These are phyloP conservation scores for Sporothrix humicola DNA, from an alignment of 2,329 filamentous ascomycete genomes.

Conservation along the genomic window DNA sequence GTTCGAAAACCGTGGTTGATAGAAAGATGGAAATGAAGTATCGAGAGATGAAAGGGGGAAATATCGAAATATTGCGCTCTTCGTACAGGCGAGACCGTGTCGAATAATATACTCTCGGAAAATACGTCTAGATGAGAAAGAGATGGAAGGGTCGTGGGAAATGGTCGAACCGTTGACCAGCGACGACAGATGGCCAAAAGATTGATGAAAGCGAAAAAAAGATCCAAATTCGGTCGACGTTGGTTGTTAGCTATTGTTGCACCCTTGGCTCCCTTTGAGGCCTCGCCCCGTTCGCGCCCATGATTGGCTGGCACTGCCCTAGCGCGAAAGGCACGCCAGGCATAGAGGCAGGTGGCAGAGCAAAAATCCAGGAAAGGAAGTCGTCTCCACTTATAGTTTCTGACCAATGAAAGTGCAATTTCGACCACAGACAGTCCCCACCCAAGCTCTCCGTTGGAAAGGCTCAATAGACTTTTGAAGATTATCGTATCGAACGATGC, in stretches of 20 bases:
- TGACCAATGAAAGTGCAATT: not conserved
- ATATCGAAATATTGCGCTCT: not conserved
- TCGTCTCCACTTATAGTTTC: not conserved
- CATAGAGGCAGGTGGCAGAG: conserved; percentile 25
- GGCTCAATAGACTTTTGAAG: conserved; percentile 2
- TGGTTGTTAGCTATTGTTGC: conserved; percentile 8
- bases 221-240: conserved; percentile 22
- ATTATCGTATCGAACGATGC: not conserved
- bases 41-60: not conserved
- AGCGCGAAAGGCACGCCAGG: not conserved
- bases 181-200: not conserved
- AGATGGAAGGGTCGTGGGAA: not conserved
- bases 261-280: not conserved
- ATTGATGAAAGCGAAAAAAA: conserved; percentile 1
- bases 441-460: conserved; percentile 14
- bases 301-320: not conserved
- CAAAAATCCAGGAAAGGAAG: conserved; percentile 24
- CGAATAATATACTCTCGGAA: not conserved
- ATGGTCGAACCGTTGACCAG: not conserved
- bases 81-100: not conserved
- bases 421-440: not conserved
- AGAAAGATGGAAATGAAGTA: not conserved
- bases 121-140: not conserved
- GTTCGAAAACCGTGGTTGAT: not conserved
- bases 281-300: conserved; percentile 7